phyloP scores from a whole-genome alignment of 495 filamentous ascomycete genomes.

The Aspergillus avenaceus region DNA sequence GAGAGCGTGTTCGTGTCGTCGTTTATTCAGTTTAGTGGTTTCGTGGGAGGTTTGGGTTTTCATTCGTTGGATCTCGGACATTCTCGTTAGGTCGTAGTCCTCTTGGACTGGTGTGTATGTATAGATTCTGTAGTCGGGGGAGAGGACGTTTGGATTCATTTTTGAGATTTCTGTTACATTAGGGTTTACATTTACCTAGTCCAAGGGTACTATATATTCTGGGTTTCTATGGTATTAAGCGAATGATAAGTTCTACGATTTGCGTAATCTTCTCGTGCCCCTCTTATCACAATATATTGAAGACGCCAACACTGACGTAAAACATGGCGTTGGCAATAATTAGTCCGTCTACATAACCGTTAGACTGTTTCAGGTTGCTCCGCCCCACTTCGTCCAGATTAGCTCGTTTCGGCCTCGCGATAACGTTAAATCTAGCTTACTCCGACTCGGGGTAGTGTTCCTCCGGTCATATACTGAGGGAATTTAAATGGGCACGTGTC shows the following conservation, averaged over 20 bases:
- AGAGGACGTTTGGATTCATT: too few relatives aligned
- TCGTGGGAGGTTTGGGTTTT: slow-evolving; percentile 56
- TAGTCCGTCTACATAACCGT: not conserved
- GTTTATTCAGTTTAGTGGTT: slow-evolving; percentile 3
- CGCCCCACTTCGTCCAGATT: not conserved
- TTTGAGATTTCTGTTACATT: too few relatives aligned
- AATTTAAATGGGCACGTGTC: not conserved
- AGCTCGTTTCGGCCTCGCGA: not conserved
- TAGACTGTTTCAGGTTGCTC: slow-evolving; percentile 2
- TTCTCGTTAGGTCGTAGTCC: slow-evolving; percentile 72
- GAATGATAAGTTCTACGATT: too few relatives aligned
- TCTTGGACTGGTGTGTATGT: slow-evolving; percentile 37
- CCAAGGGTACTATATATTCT: too few relatives aligned
- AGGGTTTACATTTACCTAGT: too few relatives aligned
- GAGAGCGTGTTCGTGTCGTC: slow-evolving; percentile 7
- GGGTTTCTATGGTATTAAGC: too few relatives aligned
- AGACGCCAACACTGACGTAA: not conserved
- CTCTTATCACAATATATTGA: not conserved
- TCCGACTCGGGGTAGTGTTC: not conserved
- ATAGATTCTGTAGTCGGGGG: too few relatives aligned
- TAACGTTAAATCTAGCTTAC: not conserved
- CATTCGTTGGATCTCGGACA: slow-evolving; percentile 53
- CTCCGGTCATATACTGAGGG: not conserved
- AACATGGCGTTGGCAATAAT: not conserved
- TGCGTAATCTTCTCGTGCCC: too few relatives aligned